Percentiles rank a stretch among this genome's conserved stretches.
These are phyloP conservation scores for Diaporthe sp. DNA, from an alignment of 2,329 filamentous ascomycete species.

Conservation along the genomic window DNA sequence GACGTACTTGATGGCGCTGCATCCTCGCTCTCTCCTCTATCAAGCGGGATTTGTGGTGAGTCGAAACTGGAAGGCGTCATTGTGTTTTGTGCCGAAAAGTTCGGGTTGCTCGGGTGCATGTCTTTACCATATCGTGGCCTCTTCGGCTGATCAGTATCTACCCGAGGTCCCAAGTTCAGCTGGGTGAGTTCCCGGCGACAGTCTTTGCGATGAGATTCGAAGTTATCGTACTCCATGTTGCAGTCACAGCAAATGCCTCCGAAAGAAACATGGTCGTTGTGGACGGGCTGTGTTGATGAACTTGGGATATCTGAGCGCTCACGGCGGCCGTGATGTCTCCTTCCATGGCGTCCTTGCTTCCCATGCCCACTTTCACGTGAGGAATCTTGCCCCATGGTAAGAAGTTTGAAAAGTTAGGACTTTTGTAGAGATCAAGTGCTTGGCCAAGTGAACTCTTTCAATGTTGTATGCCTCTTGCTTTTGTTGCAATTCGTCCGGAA, in stretches of 20 bases:
- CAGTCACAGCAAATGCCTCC: neutral
- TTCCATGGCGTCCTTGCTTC: too few species aligned
- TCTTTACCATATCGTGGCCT: neutral
- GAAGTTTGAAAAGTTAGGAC: neutral
- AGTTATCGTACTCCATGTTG: neutral
- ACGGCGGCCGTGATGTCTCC: too few species aligned
- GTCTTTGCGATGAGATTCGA: accelerated
- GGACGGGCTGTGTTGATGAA: neutral
- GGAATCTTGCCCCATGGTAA: neutral
- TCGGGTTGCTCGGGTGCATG: neutral
- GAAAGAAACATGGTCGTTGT: neutral
- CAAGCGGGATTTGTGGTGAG: neutral
- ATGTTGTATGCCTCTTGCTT: neutral
- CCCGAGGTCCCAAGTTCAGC: too few species aligned
- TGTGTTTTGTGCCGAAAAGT: neutral
- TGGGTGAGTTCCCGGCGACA: neutral
- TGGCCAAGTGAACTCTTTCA: neutral
- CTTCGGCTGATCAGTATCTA: too few species aligned
- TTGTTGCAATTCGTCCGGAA: neutral
- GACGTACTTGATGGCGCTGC: neutral
- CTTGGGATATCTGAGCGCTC: neutral
- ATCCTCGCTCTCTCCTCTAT: neutral
- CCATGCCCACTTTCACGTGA: neutral
- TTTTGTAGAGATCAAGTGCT: neutral
- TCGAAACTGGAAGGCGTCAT: neutral